phyloP scores from a whole-genome alignment of 768 basidiomycete species.

The Pisolithus tinctorius region DNA sequence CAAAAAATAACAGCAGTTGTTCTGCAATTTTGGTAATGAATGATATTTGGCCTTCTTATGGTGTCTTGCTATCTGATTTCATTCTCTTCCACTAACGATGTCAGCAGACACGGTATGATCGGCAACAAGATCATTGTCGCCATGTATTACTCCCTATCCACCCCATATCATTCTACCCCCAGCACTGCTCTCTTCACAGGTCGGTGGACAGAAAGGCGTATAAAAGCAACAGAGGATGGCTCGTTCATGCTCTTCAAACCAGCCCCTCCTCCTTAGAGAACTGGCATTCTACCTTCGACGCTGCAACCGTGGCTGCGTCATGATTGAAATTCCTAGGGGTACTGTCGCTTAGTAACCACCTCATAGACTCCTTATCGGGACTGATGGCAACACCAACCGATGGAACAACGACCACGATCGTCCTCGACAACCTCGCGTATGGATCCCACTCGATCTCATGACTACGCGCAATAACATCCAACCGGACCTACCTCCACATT shows the following conservation, averaged over 20 bases:
- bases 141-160: background rate
- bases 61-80: too few species aligned
- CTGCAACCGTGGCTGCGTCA: conserved; percentile 14
- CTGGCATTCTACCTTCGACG: conserved; percentile 53
- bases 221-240: conserved; percentile 64
- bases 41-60: too few species aligned
- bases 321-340: conserved; percentile 60
- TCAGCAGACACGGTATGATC: too few species aligned
- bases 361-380: conserved; percentile 10
- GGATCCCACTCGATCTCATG: conserved; percentile 39
- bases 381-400: conserved; percentile 27
- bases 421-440: conserved; percentile 77
- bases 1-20: too few species aligned
- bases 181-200: conserved; percentile 49
- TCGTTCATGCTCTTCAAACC: conserved; percentile 83
- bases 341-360: conserved; percentile 60
- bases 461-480: background rate
- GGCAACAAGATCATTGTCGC: too few species aligned
- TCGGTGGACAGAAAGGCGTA: conserved; percentile 80
- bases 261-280: conserved; percentile 47
- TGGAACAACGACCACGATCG: conserved; percentile 64
- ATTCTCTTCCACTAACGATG: too few species aligned
- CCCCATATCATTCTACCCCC: conserved; percentile 16
- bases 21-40: too few species aligned
- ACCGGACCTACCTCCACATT: conserved; percentile 48